phyloP scores from a whole-genome alignment of 2,329 filamentous ascomycete species.

The Fusarium sulawesiense region DNA sequence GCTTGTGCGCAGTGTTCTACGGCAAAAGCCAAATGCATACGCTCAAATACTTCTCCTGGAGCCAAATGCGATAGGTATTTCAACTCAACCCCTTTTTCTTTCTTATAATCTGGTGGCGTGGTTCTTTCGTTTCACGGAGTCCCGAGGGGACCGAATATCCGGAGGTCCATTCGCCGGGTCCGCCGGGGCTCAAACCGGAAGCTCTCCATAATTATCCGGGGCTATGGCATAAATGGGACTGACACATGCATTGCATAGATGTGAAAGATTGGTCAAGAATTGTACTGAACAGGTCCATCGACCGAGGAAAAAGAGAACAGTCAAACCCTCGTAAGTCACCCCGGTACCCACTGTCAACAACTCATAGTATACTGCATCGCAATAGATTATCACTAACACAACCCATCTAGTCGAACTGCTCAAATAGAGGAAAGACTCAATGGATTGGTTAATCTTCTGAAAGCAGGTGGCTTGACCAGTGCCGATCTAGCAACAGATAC shows the following conservation, averaged over 20 bases:
- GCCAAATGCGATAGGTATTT: slow-evolving; percentile 59
- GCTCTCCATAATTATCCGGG: slow-evolving; percentile 25
- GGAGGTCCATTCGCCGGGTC: slow-evolving; percentile 25
- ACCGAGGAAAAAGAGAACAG: slow-evolving; percentile 63
- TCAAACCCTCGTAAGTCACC: slow-evolving; percentile 61
- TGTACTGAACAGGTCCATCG: slow-evolving; percentile 61
- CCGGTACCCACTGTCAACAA: neutral
- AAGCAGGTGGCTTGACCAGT: slow-evolving; percentile 54
- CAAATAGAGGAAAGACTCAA: slow-evolving; percentile 63
- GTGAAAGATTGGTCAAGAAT: slow-evolving; percentile 60
- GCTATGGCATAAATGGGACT: slow-evolving; percentile 17
- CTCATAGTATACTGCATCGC: neutral
- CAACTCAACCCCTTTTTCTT: neutral
- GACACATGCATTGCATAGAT: slow-evolving; percentile 50
- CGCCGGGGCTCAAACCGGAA: slow-evolving; percentile 15
- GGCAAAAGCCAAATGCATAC: slow-evolving; percentile 64
- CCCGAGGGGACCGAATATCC: slow-evolving; percentile 6
- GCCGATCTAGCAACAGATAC: slow-evolving; percentile 42
- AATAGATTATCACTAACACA: neutral
- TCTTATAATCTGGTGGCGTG: neutral
- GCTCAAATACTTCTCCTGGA: slow-evolving; percentile 51
- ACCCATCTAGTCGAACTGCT: slow-evolving; percentile 55
- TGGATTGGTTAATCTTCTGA: slow-evolving; percentile 60
- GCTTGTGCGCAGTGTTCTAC: slow-evolving; percentile 61
- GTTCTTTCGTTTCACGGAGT: neutral